A percentile compares a stretch with the other conserved stretches of the same genome.
Evolutionary conservation across 768 basidiomycete genomes (phyloP).

Genomic region (Collybiopsis luxurians): DNA sequence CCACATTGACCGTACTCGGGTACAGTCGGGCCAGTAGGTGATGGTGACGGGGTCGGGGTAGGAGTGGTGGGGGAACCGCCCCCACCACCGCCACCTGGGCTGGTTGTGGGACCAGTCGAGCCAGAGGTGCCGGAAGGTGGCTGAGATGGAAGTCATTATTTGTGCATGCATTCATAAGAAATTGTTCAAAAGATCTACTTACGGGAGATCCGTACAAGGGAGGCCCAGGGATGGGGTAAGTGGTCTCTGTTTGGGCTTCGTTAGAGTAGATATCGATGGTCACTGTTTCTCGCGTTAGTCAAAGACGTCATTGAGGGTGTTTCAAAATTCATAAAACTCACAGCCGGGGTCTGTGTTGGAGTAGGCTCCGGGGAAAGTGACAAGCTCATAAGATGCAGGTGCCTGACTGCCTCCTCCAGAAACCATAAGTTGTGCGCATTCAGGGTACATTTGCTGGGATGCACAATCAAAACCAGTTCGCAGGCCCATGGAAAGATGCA

Average conservation of each 20-base stretch:
- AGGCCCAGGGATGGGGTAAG: conserved; percentile 43
- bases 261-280: conserved; percentile 40
- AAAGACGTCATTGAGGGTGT: no score
- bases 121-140: no score
- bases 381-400: conserved; percentile 42
- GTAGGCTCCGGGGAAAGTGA: conserved; percentile 47
- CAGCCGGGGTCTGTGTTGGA: conserved; percentile 40
- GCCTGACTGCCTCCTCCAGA: conserved; percentile 37
- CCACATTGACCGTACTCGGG: conserved; percentile 5
- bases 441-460: conserved; percentile 64
- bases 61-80: background rate
- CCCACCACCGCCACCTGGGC: background rate
- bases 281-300: conserved; percentile 13
- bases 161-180: background rate
- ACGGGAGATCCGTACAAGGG: conserved; percentile 24
- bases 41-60: background rate
- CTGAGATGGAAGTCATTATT: no score
- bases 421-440: conserved; percentile 45
- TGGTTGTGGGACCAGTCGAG: background rate
- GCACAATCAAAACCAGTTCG: background rate
- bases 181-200: background rate
- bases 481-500: background rate
- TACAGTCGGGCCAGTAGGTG: conserved; percentile 1
- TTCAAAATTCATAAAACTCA: conserved; percentile 22
- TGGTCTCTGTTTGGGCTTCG: conserved; percentile 34